Evolutionary conservation across 2,329 filamentous ascomycete genomes (phyloP).

Genomic region (Aschersonia sp.): DNA sequence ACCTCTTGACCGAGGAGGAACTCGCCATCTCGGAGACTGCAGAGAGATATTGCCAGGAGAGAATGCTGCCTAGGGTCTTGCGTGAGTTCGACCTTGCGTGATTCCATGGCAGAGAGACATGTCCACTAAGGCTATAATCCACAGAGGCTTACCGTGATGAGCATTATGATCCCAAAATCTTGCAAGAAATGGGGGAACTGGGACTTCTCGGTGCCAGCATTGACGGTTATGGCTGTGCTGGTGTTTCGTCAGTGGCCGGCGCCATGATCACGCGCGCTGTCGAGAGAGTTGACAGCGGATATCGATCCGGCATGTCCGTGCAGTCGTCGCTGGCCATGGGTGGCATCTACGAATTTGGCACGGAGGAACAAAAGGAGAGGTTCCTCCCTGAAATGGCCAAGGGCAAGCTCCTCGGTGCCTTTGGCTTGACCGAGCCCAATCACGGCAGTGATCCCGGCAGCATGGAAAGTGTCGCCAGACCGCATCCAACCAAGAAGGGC

Average conservation of each 20-base stretch:
- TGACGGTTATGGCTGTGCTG: slow-evolving; percentile 76
- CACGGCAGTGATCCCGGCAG: slow-evolving; percentile 84
- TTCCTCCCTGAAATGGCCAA: slow-evolving; percentile 70
- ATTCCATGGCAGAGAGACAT: not conserved
- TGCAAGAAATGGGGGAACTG: slow-evolving; percentile 83
- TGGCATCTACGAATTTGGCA: slow-evolving; percentile 75
- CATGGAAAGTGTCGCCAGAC: slow-evolving; percentile 79
- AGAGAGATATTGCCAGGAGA: slow-evolving; percentile 86
- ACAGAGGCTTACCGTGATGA: slow-evolving; percentile 74
- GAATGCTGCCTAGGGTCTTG: slow-evolving; percentile 69
- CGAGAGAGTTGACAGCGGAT: slow-evolving; percentile 81
- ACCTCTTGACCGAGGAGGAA: slow-evolving; percentile 79
- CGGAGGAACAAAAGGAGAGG: slow-evolving; percentile 74
- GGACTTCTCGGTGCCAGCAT: slow-evolving; percentile 81
- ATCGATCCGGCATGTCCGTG: slow-evolving; percentile 85
- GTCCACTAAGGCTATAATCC: not conserved
- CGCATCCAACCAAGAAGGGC: slow-evolving; percentile 71
- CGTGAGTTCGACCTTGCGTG: slow-evolving; percentile 39
- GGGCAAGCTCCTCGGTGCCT: slow-evolving; percentile 70
- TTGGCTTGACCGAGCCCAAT: slow-evolving; percentile 84
- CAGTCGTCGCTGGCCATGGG: slow-evolving; percentile 91
- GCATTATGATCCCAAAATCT: slow-evolving; percentile 70
- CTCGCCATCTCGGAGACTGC: slow-evolving; percentile 79
- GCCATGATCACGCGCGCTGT: slow-evolving; percentile 83
- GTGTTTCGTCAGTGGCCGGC: slow-evolving; percentile 75